Percentiles rank a stretch among this genome's conserved stretches.
phyloP scores from a whole-genome alignment of 129 eudicot species.

The Glebionis coronaria region DNA sequence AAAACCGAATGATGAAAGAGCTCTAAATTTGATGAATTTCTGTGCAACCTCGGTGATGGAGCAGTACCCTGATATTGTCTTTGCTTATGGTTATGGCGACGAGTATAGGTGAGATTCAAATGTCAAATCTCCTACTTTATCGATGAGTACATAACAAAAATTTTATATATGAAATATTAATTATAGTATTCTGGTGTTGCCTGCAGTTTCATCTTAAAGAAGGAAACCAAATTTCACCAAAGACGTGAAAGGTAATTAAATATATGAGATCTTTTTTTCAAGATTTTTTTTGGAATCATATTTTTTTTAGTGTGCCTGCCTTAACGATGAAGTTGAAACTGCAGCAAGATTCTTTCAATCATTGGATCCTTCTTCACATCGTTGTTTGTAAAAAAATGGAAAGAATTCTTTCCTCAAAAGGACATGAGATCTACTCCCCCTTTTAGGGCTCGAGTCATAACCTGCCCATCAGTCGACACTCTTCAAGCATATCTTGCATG shows the following conservation, averaged over 20 bases:
- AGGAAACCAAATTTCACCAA: constrained; percentile 71
- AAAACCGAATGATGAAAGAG: constrained; percentile 63
- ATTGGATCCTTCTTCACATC: constrained; percentile 74
- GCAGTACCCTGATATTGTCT: constrained; percentile 68
- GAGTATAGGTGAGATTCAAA: constrained; percentile 55
- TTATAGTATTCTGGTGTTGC: constrained; percentile 6
- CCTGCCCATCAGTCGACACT: constrained; percentile 73
- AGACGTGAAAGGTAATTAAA: constrained; percentile 66
- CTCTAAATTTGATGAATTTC: constrained; percentile 64
- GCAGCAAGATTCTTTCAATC: constrained; percentile 91
- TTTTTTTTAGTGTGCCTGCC: neutral
- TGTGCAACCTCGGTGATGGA: constrained; percentile 66
- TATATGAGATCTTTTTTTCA: neutral
- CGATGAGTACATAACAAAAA: neutral
- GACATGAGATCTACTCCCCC: constrained; percentile 59
- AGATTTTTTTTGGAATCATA: neutral
- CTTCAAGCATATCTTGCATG: constrained; percentile 84
- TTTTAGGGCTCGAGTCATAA: constrained; percentile 55
- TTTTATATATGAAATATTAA: neutral
- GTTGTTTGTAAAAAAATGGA: constrained; percentile 64
- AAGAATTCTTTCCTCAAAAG: constrained; percentile 50
- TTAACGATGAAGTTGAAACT: constrained; percentile 20
- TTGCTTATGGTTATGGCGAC: constrained; percentile 73
- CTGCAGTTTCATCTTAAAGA: constrained; percentile 71
- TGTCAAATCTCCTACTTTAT: neutral